Evolutionary conservation across 805 yeast species (phyloP), one percentile per base, ranked within the genome.

Genomic region (Candida gorgasii): DNA sequence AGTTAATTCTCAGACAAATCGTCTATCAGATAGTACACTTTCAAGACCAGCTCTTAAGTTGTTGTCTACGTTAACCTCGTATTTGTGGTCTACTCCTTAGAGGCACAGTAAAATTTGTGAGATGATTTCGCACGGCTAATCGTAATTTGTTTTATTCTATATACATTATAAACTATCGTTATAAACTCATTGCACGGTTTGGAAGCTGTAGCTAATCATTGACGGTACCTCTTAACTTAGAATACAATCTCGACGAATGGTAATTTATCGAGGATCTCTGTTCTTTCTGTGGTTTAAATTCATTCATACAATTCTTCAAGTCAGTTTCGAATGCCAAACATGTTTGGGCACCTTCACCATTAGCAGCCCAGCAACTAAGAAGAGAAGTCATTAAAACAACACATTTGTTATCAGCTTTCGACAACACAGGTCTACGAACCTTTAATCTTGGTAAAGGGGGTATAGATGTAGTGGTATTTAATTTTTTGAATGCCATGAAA

Each of bases 331-430:
- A 64, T 6, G 69, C 71, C 17, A 75, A 69, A 65, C 98, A 90
- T 36, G 69, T 74, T 8, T 74, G 67, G 16, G 84, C 70, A 46
- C 93, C 90, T 63, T 89, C 95, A 37, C 95, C 92, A 65, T 88
- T 86, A 17, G 97, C 86, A 2, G 97, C 95, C 98, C 98, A 90
- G 69, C 98, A 90, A 73, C 86, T 87, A 53, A 90, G 71, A 61
- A 90, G 73, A 36, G 87, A 83, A 1, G 93, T 82, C 90, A 90
- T 86, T 49, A 85, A 67, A 43, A 87, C 89, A 46, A 81, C 63
- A 63, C 97, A 89, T 44, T 87, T 81, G 52, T 84, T 82, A 36
- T 86, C 77, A 44, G 73, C 62, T 51, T 79, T 79, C 39, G 75
- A 72, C 22, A 76, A 67, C 3, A 78, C 69, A 12, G 89, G 81